Conservation (phyloP, 2,329 filamentous ascomycete genomes). For the Apiospora phragmitis region DNA sequence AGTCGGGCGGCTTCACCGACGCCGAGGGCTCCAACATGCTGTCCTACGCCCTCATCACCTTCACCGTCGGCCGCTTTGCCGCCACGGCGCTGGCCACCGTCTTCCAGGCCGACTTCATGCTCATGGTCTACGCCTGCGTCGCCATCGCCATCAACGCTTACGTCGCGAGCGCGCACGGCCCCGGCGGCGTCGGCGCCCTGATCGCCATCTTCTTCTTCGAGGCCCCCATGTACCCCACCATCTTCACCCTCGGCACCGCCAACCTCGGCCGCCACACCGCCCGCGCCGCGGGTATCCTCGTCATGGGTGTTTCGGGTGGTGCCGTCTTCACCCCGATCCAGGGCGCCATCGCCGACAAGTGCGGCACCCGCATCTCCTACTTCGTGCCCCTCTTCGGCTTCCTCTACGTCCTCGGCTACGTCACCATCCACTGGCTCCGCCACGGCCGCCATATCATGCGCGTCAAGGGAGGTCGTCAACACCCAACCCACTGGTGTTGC, state of each 20-base stretch:
- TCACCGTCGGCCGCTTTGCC: constrained; percentile 68
- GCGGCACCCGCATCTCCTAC: constrained; percentile 41
- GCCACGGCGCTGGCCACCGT: constrained; percentile 29
- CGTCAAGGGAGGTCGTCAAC: constrained; percentile 30
- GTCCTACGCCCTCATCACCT: constrained; percentile 69
- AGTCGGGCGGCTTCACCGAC: constrained; percentile 40
- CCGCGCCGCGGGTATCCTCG: constrained; percentile 16
- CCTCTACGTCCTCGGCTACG: constrained; percentile 36
- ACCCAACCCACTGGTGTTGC: constrained; percentile 13
- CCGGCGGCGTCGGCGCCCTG: constrained; percentile 7
- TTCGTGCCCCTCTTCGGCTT: constrained; percentile 45
- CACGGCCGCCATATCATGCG: constrained; percentile 32
- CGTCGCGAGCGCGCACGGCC: constrained; percentile 6
- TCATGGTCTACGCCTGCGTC: constrained; percentile 64
- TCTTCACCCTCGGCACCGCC: constrained; percentile 14
- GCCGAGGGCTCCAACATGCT: constrained; percentile 63
- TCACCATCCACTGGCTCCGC: constrained; percentile 32
- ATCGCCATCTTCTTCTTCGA: constrained; percentile 18
- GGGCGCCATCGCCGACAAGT: constrained; percentile 35
- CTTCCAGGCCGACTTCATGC: constrained; percentile 43
- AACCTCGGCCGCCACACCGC: constrained; percentile 16
- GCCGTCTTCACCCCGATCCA: constrained; percentile 17
- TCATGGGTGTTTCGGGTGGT: constrained; percentile 16
- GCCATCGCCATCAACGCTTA: constrained; percentile 63
- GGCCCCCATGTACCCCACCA: constrained; percentile 16